Evolutionary conservation across 1,284 basidiomycete genomes (phyloP).

Genomic region (Fomitopsis palustris): DNA sequence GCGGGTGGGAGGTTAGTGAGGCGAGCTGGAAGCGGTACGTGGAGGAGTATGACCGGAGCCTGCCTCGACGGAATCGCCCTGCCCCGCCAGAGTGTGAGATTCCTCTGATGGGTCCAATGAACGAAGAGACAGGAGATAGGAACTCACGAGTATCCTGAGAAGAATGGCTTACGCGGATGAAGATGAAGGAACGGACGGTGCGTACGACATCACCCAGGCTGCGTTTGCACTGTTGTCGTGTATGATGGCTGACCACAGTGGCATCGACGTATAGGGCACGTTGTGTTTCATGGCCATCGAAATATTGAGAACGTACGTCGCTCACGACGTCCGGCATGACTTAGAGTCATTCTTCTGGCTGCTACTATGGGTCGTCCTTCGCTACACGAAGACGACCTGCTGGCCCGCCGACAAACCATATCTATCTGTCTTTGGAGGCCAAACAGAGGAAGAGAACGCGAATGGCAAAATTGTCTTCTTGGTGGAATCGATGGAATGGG

Average conservation of each 20-base stretch:
- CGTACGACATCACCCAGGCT: background rate
- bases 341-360: slow-evolving; percentile 10
- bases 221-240: background rate
- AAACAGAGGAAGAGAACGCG: background rate
- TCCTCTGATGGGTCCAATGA: background rate
- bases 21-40: background rate
- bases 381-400: slow-evolving; percentile 3
- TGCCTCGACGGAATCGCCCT: background rate
- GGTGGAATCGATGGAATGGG: background rate
- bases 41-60: background rate
- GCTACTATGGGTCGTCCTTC: slow-evolving; percentile 11
- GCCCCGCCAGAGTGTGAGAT: background rate
- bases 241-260: background rate
- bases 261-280: slow-evolving; percentile 9
- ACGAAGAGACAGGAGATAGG: background rate
- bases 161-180: background rate
- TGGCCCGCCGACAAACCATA: background rate
- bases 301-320: background rate
- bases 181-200: slow-evolving; percentile 9
- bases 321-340: background rate
- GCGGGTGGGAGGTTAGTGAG: background rate
- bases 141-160: too few relatives aligned
- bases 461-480: background rate
- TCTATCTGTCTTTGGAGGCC: background rate
- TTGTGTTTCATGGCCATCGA: slow-evolving; percentile 11